Evolutionary conservation across 1,284 basidiomycete species (phyloP).

Genomic region (Cutaneotrichosporon dermatis): DNA sequence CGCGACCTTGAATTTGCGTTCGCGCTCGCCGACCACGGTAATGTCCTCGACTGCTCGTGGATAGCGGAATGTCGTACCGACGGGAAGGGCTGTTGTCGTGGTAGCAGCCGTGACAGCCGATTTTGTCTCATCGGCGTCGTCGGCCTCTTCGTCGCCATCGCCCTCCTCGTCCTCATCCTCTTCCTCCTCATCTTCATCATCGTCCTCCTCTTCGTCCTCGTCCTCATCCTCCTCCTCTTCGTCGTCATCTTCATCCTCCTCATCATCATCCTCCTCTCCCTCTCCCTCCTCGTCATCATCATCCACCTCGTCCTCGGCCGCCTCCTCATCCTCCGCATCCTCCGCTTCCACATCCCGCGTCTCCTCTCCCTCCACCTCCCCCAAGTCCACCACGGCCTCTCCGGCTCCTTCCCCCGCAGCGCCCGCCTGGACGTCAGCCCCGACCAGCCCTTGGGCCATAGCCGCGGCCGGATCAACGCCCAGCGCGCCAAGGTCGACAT

Average conservation of each 20-base stretch:
- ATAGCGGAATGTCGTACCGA: slow-evolving; percentile 26
- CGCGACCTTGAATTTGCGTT: slow-evolving; percentile 45
- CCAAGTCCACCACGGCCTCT: too few species aligned
- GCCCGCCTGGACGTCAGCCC: too few species aligned
- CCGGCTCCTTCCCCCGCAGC: too few species aligned
- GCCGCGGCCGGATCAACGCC: too few species aligned
- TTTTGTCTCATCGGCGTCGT: slow-evolving; percentile 17
- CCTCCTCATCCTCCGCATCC: background rate
- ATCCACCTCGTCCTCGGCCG: background rate
- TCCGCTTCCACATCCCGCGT: background rate
- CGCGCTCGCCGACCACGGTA: slow-evolving; percentile 27
- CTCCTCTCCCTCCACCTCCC: background rate
- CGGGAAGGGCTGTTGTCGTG: background rate
- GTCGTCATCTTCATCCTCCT: background rate
- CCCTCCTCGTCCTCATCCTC: background rate
- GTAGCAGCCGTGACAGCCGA: background rate
- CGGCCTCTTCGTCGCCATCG: slow-evolving; percentile 6
- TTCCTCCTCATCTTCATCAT: background rate
- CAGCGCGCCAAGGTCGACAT: background rate
- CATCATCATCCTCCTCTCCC: background rate
- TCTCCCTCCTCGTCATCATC: background rate
- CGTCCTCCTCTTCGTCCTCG: background rate
- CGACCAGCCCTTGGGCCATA: too few species aligned
- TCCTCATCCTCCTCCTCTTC: background rate
- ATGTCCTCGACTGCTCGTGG: slow-evolving; percentile 35